These are phyloP conservation scores for Globisporangium alternatum DNA, from an alignment of 352 stramenopile species.

Conservation along the genomic window DNA sequence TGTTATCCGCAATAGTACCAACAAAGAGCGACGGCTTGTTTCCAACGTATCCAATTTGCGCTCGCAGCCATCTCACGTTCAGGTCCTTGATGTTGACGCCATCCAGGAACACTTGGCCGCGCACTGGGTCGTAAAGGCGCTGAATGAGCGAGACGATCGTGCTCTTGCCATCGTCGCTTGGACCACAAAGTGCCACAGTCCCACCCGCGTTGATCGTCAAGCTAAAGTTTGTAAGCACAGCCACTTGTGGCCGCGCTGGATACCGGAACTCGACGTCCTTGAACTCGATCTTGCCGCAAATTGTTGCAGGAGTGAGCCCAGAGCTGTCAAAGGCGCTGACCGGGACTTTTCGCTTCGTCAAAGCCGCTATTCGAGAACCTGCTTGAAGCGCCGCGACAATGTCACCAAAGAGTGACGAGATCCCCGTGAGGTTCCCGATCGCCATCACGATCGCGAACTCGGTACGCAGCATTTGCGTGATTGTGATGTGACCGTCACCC, in stretches of 20 bases:
- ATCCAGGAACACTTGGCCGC: constrained; percentile 9
- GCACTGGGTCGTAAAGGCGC: neutral
- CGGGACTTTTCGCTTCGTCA: neutral
- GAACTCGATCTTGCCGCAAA: constrained; percentile 21
- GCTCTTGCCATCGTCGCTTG: neutral
- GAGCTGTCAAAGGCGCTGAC: constrained; percentile 8
- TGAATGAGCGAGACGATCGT: neutral
- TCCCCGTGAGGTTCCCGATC: too few relatives aligned
- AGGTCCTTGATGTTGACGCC: constrained; percentile 17
- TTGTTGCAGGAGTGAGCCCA: constrained; percentile 1
- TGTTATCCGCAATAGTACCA: constrained; percentile 2
- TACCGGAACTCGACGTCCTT: constrained; percentile 14
- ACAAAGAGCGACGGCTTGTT: constrained; percentile 1
- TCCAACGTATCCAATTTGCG: neutral
- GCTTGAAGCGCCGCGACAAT: too few relatives aligned
- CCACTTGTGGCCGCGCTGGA: neutral
- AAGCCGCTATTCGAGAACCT: too few relatives aligned
- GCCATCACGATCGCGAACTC: too few relatives aligned
- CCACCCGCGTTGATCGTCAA: neutral
- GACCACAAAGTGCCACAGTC: neutral
- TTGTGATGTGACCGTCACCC: too few relatives aligned
- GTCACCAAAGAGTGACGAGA: too few relatives aligned
- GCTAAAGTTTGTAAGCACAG: neutral
- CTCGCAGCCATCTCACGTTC: constrained; percentile 4
- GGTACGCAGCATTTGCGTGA: too few relatives aligned